These are phyloP conservation scores for Wilcoxina mikolae DNA, from an alignment of 495 filamentous ascomycete species.

Conservation along the genomic window DNA sequence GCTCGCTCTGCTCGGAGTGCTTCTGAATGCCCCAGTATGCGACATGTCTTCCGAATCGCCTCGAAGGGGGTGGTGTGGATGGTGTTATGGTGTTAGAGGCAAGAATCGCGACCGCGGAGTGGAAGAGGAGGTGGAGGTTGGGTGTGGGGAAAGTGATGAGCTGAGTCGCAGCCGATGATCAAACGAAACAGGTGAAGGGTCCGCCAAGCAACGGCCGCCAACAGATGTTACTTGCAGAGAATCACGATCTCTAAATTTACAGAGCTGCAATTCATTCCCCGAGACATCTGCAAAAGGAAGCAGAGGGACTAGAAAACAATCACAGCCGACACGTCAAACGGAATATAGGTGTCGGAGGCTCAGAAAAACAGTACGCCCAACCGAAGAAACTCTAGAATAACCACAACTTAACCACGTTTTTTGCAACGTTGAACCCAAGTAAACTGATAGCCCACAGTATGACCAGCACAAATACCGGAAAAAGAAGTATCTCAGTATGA, in stretches of 20 bases:
- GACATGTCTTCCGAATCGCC: neutral
- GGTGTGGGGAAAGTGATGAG: neutral
- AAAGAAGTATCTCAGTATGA: constrained; percentile 55
- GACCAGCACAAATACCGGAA: constrained; percentile 45
- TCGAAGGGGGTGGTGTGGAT: neutral
- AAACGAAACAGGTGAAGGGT: neutral
- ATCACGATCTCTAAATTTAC: neutral
- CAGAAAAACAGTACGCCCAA: neutral
- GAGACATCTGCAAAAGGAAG: too few species aligned
- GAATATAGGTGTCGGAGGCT: too few species aligned
- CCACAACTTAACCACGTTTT: constrained; percentile 31
- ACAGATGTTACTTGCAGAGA: neutral
- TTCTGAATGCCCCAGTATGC: neutral
- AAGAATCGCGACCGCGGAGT: neutral
- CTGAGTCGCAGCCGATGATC: neutral
- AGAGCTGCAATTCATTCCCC: too few species aligned
- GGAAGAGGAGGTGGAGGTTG: neutral
- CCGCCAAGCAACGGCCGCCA: neutral
- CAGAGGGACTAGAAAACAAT: too few species aligned
- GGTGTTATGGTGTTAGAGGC: neutral
- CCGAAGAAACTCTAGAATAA: constrained; percentile 5
- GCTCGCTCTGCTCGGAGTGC: constrained; percentile 6
- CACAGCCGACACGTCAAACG: too few species aligned
- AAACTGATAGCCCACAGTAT: constrained; percentile 47
- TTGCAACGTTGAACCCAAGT: constrained; percentile 42